Evolutionary conservation across 768 basidiomycete genomes (phyloP).

Genomic region (Lyophyllum atratum): DNA sequence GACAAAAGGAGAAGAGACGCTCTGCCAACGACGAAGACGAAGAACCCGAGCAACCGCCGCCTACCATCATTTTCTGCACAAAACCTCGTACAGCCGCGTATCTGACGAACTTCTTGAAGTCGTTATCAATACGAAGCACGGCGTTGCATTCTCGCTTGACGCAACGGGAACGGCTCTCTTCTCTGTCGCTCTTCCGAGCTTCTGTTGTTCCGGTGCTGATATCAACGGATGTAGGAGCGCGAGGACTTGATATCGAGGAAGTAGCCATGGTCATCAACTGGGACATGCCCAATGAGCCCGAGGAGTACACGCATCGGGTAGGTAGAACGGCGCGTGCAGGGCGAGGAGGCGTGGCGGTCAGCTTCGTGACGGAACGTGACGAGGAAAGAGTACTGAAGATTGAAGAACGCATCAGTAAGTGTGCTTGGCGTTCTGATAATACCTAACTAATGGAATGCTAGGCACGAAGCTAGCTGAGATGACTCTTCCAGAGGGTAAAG

Average conservation of each 20-base stretch:
- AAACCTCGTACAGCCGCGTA: slow-evolving; percentile 90
- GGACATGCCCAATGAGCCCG: slow-evolving; percentile 88
- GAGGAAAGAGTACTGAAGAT: slow-evolving; percentile 81
- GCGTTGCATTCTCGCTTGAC: slow-evolving; percentile 92
- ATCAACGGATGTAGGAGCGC: slow-evolving; percentile 93
- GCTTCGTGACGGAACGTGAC: slow-evolving; percentile 93
- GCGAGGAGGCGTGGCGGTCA: slow-evolving; percentile 85
- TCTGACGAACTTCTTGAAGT: slow-evolving; percentile 76
- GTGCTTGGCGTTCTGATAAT: neutral
- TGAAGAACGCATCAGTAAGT: slow-evolving; percentile 85
- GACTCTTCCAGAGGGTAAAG: slow-evolving; percentile 73
- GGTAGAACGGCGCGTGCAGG: slow-evolving; percentile 93
- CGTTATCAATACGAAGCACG: slow-evolving; percentile 79
- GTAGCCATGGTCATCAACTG: slow-evolving; percentile 97
- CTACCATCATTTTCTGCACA: slow-evolving; percentile 93
- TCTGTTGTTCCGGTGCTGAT: slow-evolving; percentile 88
- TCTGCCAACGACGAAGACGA: slow-evolving; percentile 44
- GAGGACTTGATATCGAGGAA: slow-evolving; percentile 95
- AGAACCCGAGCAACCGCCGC: slow-evolving; percentile 76
- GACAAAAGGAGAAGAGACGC: slow-evolving; percentile 39
- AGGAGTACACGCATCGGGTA: slow-evolving; percentile 96
- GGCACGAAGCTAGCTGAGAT: slow-evolving; percentile 80
- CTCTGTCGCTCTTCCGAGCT: slow-evolving; percentile 84
- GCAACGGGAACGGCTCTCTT: slow-evolving; percentile 84
- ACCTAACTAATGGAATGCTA: slow-evolving; percentile 25